Percentiles rank a stretch among this genome's conserved stretches.
Evolutionary conservation across 164 flowering plant species (phyloP).

Genomic region (Liriodendron chinense): DNA sequence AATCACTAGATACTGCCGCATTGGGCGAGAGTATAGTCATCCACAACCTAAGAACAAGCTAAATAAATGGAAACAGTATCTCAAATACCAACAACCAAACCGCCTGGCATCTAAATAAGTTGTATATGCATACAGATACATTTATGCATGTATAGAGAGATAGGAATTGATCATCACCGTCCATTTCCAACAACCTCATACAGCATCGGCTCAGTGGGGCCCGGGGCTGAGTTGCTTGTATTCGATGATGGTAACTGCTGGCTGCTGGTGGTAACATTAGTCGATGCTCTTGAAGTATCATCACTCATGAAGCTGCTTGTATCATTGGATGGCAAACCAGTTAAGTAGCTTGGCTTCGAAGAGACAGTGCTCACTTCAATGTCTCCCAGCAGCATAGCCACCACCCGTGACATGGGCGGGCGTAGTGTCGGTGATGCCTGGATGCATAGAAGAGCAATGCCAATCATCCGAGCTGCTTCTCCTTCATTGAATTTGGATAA

Average conservation of each 20-base stretch:
- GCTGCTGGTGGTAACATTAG: slow-evolving; percentile 6
- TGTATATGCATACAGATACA: background rate
- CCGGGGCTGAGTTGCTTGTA: slow-evolving; percentile 9
- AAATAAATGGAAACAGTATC: background rate
- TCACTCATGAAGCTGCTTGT: slow-evolving; percentile 18
- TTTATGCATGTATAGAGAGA: background rate
- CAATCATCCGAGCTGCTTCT: slow-evolving; percentile 35
- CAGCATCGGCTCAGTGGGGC: slow-evolving; percentile 9
- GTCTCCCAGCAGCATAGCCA: slow-evolving; percentile 47
- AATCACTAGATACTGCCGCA: too few species aligned
- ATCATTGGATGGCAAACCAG: slow-evolving; percentile 37
- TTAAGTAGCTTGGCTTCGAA: slow-evolving; percentile 35
- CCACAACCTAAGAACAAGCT: too few species aligned
- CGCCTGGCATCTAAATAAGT: background rate
- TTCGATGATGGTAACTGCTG: slow-evolving; percentile 8
- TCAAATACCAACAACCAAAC: background rate
- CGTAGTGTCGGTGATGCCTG: slow-evolving; percentile 47
- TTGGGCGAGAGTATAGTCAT: too few species aligned
- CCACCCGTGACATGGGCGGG: slow-evolving; percentile 41
- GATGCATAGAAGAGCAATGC: slow-evolving; percentile 50
- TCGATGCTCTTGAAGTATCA: slow-evolving; percentile 4
- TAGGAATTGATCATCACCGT: slow-evolving; percentile 1
- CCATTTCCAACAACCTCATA: slow-evolving; percentile 19
- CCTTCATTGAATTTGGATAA: slow-evolving; percentile 25
- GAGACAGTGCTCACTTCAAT: slow-evolving; percentile 29